phyloP scores from a whole-genome alignment of 2,329 filamentous ascomycete species.

The Fusarium piperis region DNA sequence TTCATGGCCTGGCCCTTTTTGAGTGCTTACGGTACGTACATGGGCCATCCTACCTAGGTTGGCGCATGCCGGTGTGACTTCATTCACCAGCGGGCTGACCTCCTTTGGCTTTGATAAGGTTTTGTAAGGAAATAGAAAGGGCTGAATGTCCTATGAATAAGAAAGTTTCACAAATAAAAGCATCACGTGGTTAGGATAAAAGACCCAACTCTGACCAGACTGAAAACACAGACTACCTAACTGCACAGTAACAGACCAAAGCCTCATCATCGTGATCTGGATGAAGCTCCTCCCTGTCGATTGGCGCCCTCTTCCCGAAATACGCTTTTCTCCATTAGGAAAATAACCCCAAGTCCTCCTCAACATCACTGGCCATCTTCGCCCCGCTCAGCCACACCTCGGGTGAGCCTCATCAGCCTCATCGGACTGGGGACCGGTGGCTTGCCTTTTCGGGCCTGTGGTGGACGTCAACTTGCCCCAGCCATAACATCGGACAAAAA shows the following conservation, averaged over 20 bases:
- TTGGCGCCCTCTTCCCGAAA: conserved; percentile 13
- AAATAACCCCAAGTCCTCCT: neutral
- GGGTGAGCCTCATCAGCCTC: conserved; percentile 40
- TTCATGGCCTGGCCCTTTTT: neutral
- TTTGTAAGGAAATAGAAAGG: neutral
- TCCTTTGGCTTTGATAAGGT: neutral
- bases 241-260: no score
- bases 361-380: conserved; percentile 15
- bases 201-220: neutral
- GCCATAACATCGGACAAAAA: conserved; percentile 21
- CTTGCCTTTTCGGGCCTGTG: conserved; percentile 21
- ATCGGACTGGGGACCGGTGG: conserved; percentile 33
- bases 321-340: conserved; percentile 16
- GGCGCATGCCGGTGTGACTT: neutral
- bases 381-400: conserved; percentile 36
- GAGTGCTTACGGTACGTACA: neutral
- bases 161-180: neutral
- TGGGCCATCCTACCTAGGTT: neutral
- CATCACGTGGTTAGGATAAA: conserved; percentile 8
- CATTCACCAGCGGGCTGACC: neutral
- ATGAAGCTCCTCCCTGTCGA: conserved; percentile 24
- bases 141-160: neutral
- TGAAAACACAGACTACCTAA: no score
- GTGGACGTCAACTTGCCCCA: conserved; percentile 23
- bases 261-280: neutral